Evolutionary conservation across 495 filamentous ascomycete genomes (phyloP).

Genomic region (Parmelia sp.): DNA sequence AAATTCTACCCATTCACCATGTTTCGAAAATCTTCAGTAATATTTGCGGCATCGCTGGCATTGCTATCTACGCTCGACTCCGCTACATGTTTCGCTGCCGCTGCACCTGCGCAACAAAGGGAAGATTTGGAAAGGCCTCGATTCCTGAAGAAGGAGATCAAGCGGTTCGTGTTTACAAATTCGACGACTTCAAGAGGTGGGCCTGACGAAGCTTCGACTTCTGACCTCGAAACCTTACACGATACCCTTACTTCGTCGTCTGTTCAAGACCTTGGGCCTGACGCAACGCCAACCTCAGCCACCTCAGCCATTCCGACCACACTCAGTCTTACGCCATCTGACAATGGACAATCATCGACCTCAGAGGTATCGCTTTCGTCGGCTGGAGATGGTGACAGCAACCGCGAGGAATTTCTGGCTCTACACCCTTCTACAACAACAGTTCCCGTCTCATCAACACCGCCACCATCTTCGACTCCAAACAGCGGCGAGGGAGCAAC

Average conservation of each 20-base stretch:
- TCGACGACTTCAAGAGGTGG: conserved; percentile 37
- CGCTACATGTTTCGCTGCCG: conserved; percentile 32
- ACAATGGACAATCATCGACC: neutral
- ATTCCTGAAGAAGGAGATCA: conserved; percentile 57
- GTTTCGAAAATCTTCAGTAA: conserved; percentile 43
- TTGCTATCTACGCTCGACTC: conserved; percentile 44
- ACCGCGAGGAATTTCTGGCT: neutral
- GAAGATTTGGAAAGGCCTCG: conserved; percentile 38
- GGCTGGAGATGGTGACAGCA: neutral
- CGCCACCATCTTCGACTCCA: neutral
- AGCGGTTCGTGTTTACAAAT: conserved; percentile 39
- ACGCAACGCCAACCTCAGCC: neutral
- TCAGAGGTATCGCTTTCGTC: neutral
- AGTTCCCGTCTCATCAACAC: neutral
- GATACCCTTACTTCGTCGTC: conserved; percentile 1
- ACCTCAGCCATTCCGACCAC: neutral
- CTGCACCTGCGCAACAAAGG: conserved; percentile 20
- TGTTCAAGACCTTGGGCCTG: neutral
- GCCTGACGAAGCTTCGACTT: conserved; percentile 1
- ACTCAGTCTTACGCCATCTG: neutral
- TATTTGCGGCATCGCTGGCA: conserved; percentile 45
- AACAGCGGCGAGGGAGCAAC: neutral
- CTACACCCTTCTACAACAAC: neutral
- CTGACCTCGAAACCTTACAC: conserved; percentile 2
- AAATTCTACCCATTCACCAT: conserved; percentile 13